Conservation (phyloP, 805 yeast genomes). For the Yamadazyma philogaea region DNA sequence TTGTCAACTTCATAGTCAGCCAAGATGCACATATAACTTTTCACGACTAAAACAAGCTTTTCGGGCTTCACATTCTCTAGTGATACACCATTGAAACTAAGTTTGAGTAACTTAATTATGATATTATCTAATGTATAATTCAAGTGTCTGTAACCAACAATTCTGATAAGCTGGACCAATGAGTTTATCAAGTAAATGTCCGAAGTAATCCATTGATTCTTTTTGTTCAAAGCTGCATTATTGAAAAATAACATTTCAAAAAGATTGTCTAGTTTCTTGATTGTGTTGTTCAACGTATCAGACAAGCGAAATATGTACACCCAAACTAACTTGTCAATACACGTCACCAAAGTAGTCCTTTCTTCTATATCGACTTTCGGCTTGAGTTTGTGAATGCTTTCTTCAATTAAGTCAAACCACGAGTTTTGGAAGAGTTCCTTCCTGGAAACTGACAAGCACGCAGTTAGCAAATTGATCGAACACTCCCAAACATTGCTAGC, state of each 20-base stretch:
- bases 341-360: slow-evolving; percentile 57
- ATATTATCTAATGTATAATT: slow-evolving; percentile 79
- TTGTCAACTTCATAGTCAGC: slow-evolving; percentile 53
- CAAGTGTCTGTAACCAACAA: slow-evolving; percentile 74
- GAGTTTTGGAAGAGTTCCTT: slow-evolving; percentile 63
- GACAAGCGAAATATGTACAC: slow-evolving; percentile 82
- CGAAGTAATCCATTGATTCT: slow-evolving; percentile 73
- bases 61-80: slow-evolving; percentile 70
- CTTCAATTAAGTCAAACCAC: slow-evolving; percentile 73
- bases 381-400: slow-evolving; percentile 54
- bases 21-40: slow-evolving; percentile 68
- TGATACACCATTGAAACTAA: slow-evolving; percentile 53
- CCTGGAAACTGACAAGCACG: slow-evolving; percentile 78
- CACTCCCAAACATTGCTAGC: slow-evolving; percentile 55
- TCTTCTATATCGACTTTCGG: slow-evolving; percentile 52
- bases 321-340: slow-evolving; percentile 80
- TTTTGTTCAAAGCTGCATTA: slow-evolving; percentile 38
- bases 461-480: slow-evolving; percentile 63
- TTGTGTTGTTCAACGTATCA: slow-evolving; percentile 84
- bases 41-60: slow-evolving; percentile 62
- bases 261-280: slow-evolving; percentile 68
- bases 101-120: slow-evolving; percentile 63
- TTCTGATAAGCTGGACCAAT: slow-evolving; percentile 68
- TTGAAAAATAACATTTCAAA: slow-evolving; percentile 55
- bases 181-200: slow-evolving; percentile 63